These are phyloP conservation scores for Epicoccum nigrum DNA, from an alignment of 2,329 filamentous ascomycete species.

Conservation along the genomic window DNA sequence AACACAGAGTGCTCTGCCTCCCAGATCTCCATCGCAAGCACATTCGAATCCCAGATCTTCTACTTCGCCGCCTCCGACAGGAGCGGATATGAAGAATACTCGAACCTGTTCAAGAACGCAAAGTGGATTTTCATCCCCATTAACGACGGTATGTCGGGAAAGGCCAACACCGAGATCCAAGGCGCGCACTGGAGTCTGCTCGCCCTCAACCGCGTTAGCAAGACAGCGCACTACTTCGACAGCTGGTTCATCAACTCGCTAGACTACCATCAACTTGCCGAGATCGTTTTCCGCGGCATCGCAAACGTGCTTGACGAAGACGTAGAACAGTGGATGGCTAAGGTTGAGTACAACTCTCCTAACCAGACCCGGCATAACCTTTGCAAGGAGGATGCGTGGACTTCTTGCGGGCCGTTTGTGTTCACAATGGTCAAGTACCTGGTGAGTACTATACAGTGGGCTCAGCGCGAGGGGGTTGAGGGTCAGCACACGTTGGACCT, in stretches of 20 bases:
- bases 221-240: constrained; percentile 26
- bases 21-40: constrained; percentile 27
- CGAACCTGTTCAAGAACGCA: constrained; percentile 18
- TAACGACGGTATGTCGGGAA: constrained; percentile 27
- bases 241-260: constrained; percentile 5
- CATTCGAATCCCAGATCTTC: constrained; percentile 19
- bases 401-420: neutral
- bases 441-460: neutral
- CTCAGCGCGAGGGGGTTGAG: neutral
- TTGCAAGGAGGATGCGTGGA: neutral
- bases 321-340: neutral
- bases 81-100: constrained; percentile 14
- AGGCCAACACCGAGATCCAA: neutral
- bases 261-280: neutral
- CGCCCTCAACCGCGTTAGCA: constrained; percentile 17
- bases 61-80: neutral
- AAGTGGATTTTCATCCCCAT: constrained; percentile 34
- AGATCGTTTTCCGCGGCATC: constrained; percentile 10
- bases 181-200: constrained; percentile 34
- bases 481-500: neutral
- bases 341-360: neutral
- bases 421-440: neutral
- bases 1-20: constrained; percentile 11
- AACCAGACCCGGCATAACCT: neutral
- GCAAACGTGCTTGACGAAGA: constrained; percentile 17